Evolutionary conservation across 1,284 basidiomycete genomes (phyloP).

Genomic region (Lentinus polychrous): DNA sequence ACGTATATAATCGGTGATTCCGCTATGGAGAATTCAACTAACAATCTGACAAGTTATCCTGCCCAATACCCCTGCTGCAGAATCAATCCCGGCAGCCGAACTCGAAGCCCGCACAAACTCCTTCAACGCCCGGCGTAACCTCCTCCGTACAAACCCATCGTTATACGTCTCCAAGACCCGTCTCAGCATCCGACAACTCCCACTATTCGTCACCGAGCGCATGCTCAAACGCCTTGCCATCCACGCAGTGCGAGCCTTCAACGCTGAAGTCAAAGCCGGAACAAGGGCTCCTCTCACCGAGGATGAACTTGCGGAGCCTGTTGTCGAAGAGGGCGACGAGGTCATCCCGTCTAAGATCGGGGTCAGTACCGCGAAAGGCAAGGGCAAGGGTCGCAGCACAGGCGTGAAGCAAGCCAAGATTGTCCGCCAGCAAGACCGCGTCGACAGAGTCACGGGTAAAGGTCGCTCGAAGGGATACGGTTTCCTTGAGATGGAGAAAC

Average conservation of each 20-base stretch:
- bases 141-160: slow-evolving; percentile 87
- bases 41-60: slow-evolving; percentile 63
- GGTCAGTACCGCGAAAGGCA: slow-evolving; percentile 14
- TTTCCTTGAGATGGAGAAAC: slow-evolving; percentile 86
- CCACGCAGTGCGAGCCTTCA: slow-evolving; percentile 76
- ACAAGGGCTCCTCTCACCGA: slow-evolving; percentile 53
- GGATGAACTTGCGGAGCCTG: slow-evolving; percentile 61
- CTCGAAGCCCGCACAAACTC: slow-evolving; percentile 79
- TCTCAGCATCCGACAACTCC: slow-evolving; percentile 89
- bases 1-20: slow-evolving; percentile 20
- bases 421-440: slow-evolving; percentile 78
- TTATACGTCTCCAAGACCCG: slow-evolving; percentile 94
- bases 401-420: slow-evolving; percentile 86
- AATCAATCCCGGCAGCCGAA: slow-evolving; percentile 61
- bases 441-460: slow-evolving; percentile 83
- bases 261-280: slow-evolving; percentile 70
- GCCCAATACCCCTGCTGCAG: slow-evolving; percentile 77
- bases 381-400: slow-evolving; percentile 44
- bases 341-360: slow-evolving; percentile 21
- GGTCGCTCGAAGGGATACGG: slow-evolving; percentile 92
- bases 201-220: slow-evolving; percentile 84
- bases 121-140: slow-evolving; percentile 73
- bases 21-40: neutral
- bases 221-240: slow-evolving; percentile 84
- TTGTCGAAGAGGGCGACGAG: slow-evolving; percentile 18